These are phyloP conservation scores for Podila verticillata DNA, from an alignment of 192 early-diverging fungal genomes.

Conservation along the genomic window DNA sequence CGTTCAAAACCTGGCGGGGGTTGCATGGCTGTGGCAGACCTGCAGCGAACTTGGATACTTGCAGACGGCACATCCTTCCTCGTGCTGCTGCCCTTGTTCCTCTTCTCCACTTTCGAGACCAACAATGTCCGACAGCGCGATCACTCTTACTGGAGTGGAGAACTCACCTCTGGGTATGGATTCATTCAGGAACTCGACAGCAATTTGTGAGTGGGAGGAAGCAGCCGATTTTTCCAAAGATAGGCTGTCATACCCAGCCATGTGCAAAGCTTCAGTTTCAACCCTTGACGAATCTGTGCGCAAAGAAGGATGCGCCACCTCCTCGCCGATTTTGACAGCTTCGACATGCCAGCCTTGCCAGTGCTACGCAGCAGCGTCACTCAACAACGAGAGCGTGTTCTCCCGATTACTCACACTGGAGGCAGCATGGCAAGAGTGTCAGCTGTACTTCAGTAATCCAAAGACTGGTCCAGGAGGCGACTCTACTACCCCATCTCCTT, in stretches of 20 bases:
- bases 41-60: conserved; percentile 80
- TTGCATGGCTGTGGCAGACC: conserved; percentile 70
- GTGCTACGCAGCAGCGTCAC: conserved; percentile 3
- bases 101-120: conserved; percentile 34
- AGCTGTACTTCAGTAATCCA: conserved; percentile 28
- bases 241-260: too few relatives aligned
- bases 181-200: too few relatives aligned
- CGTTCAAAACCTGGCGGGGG: conserved; percentile 19
- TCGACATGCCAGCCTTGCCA: conserved; percentile 4
- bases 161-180: too few relatives aligned
- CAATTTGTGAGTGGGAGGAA: too few relatives aligned
- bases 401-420: conserved; percentile 35
- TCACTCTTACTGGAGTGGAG: too few relatives aligned
- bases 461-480: not conserved
- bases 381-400: conserved; percentile 22
- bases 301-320: not conserved
- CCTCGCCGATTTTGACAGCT: not conserved
- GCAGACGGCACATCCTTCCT: conserved; percentile 46
- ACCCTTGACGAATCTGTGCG: too few relatives aligned
- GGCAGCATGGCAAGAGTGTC: conserved; percentile 47
- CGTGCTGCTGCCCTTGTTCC: conserved; percentile 50
- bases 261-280: too few relatives aligned
- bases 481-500: not conserved
- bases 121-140: not conserved
- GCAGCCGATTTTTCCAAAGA: too few relatives aligned